Base-by-base conservation (phyloP, 1,284 basidiomycete genomes). In the Ceratobasidium papillatum region DNA sequence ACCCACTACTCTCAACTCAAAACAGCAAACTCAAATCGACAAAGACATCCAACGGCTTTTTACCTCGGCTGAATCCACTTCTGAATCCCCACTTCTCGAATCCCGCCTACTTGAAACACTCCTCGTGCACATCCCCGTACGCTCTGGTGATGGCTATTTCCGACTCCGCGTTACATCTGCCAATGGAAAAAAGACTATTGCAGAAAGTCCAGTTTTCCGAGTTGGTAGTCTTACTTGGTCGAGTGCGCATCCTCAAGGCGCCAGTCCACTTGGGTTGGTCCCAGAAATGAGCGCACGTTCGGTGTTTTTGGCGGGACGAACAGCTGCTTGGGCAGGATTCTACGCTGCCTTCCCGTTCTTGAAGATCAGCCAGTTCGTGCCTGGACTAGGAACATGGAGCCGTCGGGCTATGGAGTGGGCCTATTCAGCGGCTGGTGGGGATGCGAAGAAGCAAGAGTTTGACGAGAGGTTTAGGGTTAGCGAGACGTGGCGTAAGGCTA, bases 331-430 rank as follows among this genome's bases (percentile, higher is more conserved):
- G 76, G 79, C 79, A 3, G 66, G 72, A 1, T 80, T 82, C 75
- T 81, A 79, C 65, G 77, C 80, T 3, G 76, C 78, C 2, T 80
- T 81, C 74, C 81, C 81, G 12, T 76, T 82, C 58, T 64, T 81
- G 27, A 81, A 80, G n/a, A 56, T 76, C 1, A 52, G 62, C 25
- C 14, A 41, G 38, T 49, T 30, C 0, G 32, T 74, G 8, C 51
- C 54, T 4, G 63, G 56, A 30, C 80, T 80, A 0, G 80, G 80
- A 1, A 78, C 79, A n/a, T 80, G 79, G 78, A 79, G 78, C 5
- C 74, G 63, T 1, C 80, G 78, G 74, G 78, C 79, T 32, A 19
- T 80, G 74, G 71, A 69, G 25, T 71, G 69, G 47, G 52, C 75
- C 3, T 78, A 78, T 61, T 25, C 56, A 19, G 72, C 75, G 19